Percentiles rank a stretch among this genome's conserved stretches.
Evolutionary conservation across 2,329 filamentous ascomycete genomes (phyloP).

Genomic region (Colletotrichum horii): DNA sequence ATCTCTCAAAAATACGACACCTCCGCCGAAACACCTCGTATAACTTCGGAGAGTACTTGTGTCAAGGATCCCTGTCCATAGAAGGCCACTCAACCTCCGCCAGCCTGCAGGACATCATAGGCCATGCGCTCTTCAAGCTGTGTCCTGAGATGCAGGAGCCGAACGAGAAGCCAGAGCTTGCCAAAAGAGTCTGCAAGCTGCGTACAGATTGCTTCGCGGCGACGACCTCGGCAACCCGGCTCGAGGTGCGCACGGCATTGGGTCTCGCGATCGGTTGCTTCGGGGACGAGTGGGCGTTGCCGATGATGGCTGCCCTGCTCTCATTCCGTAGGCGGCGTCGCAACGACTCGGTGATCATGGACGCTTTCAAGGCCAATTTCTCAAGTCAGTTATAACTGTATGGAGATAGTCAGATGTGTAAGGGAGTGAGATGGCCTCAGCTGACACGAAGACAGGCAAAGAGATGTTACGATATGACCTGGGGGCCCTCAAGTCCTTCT

Average conservation of each 20-base stretch:
- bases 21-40: neutral
- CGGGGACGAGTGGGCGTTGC: neutral
- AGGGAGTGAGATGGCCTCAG: neutral
- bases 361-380: neutral
- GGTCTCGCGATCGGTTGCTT: neutral
- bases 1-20: neutral
- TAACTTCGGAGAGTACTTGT: neutral
- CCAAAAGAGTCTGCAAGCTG: neutral
- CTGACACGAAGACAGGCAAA: neutral
- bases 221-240: neutral
- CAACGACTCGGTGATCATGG: neutral
- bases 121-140: neutral
- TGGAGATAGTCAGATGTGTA: fast-evolving
- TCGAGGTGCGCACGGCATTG: neutral
- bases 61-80: neutral
- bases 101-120: neutral
- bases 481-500: neutral
- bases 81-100: neutral
- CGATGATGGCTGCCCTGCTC: neutral
- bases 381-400: neutral
- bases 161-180: neutral
- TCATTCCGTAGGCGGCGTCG: neutral
- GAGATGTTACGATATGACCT: neutral
- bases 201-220: neutral
- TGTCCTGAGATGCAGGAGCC: neutral